A percentile compares a stretch with the other conserved stretches of the same genome.
These are phyloP conservation scores for Aureobasidium lini DNA, from an alignment of 2,329 filamentous ascomycete species.

Conservation along the genomic window DNA sequence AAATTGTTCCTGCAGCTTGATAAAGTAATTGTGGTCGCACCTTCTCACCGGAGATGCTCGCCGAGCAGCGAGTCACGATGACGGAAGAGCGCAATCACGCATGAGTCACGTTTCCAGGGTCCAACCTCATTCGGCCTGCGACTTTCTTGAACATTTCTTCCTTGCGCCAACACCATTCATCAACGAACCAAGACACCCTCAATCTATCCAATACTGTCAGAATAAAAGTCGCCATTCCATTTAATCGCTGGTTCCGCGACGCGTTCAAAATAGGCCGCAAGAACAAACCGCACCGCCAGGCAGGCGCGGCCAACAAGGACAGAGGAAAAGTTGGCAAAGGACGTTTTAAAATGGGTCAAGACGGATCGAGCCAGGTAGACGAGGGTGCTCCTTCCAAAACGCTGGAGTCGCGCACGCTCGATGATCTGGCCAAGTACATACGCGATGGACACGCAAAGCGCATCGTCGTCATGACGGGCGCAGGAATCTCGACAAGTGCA, in stretches of 20 bases:
- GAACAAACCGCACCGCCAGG: constrained; percentile 37
- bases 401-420: constrained; percentile 60
- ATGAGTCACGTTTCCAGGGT: background rate
- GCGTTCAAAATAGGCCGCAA: constrained; percentile 44
- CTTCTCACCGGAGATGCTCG: background rate
- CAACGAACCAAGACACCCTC: background rate
- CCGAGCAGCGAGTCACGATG: background rate
- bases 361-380: constrained; percentile 61
- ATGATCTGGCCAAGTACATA: constrained; percentile 74
- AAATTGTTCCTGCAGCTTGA: too few species aligned
- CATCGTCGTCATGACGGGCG: constrained; percentile 85
- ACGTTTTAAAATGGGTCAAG: constrained; percentile 70
- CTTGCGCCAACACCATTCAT: too few species aligned
- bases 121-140: background rate
- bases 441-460: constrained; percentile 56
- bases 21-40: too few species aligned
- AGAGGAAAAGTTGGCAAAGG: constrained; percentile 19
- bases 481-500: constrained; percentile 71
- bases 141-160: background rate
- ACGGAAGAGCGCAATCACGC: background rate
- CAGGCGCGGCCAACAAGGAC: constrained; percentile 24
- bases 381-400: constrained; percentile 57
- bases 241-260: constrained; percentile 1
- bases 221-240: constrained; percentile 3
- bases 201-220: background rate